Conservation (phyloP, 108 stramenopile species). For the Poteriospumella lacustris region DNA sequence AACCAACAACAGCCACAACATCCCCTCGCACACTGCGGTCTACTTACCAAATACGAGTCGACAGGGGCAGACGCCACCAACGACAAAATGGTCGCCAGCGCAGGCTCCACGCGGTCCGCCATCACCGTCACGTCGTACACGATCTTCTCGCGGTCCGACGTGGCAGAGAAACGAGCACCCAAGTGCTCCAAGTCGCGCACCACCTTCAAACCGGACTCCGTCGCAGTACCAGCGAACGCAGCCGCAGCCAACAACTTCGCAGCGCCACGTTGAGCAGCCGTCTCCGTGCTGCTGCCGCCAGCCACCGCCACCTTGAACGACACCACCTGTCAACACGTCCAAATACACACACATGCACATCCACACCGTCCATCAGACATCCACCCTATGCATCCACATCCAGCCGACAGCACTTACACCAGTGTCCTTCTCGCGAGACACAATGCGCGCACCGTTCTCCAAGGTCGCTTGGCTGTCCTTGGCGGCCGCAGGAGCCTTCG, state of each 20-base stretch:
- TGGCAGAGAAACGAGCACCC: neutral
- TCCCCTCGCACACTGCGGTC: too few species aligned
- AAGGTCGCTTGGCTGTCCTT: too few species aligned
- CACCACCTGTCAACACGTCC: neutral
- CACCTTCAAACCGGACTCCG: neutral
- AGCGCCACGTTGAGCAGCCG: neutral
- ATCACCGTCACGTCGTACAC: neutral
- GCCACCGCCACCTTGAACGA: neutral
- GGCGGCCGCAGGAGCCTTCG: too few species aligned
- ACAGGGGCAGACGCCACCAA: neutral
- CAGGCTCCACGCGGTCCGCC: neutral
- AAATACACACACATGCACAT: too few species aligned
- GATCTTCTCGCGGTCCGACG: constrained; percentile 13
- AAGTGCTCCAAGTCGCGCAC: neutral
- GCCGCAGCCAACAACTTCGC: constrained; percentile 10
- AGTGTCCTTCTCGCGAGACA: too few species aligned
- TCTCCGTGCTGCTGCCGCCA: constrained; percentile 26
- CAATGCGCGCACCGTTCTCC: too few species aligned
- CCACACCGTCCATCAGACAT: too few species aligned
- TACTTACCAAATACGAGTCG: constrained; percentile 22
- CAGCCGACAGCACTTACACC: too few species aligned
- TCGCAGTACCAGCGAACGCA: constrained; percentile 8
- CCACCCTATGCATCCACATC: too few species aligned
- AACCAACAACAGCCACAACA: too few species aligned
- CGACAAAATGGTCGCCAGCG: neutral